Conservation (phyloP, 257 asterid species). For the Echites panduratus region DNA sequence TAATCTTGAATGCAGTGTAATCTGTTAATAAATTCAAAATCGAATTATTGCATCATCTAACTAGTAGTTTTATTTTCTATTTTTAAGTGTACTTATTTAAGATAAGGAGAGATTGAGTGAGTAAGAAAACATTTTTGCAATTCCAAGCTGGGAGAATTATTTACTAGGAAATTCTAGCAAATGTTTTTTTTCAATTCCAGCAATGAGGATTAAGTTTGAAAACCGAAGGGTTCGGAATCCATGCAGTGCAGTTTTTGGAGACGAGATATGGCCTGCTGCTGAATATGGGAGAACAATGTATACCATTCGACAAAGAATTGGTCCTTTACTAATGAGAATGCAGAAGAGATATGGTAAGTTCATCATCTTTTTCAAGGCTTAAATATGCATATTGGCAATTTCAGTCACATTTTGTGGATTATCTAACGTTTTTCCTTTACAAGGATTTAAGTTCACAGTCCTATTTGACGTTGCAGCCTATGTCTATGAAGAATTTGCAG, state of each 20-base stretch:
- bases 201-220: constrained; percentile 17
- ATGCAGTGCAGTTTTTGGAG: constrained; percentile 98
- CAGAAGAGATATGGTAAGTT: constrained; percentile 75
- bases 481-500: too few species aligned
- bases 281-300: constrained; percentile 99
- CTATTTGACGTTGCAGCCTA: not conserved
- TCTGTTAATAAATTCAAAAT: not conserved
- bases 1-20: not conserved
- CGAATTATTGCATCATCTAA: not conserved
- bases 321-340: constrained; percentile 85
- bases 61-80: not conserved
- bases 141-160: not conserved
- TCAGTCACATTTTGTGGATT: not conserved
- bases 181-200: not conserved
- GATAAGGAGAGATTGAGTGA: not conserved
- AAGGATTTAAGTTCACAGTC: too few species aligned
- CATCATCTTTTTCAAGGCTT: not conserved
- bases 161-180: not conserved
- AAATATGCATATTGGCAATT: not conserved
- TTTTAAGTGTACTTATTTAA: not conserved
- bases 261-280: constrained; percentile 98
- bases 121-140: not conserved
- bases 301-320: constrained; percentile 80
- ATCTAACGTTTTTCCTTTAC: not conserved
- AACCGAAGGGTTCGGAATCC: constrained; percentile 19